A percentile compares a stretch with the other conserved stretches of the same genome.
Evolutionary conservation across 805 yeast species (phyloP).

Genomic region (Cyberlindnera bimundalis): DNA sequence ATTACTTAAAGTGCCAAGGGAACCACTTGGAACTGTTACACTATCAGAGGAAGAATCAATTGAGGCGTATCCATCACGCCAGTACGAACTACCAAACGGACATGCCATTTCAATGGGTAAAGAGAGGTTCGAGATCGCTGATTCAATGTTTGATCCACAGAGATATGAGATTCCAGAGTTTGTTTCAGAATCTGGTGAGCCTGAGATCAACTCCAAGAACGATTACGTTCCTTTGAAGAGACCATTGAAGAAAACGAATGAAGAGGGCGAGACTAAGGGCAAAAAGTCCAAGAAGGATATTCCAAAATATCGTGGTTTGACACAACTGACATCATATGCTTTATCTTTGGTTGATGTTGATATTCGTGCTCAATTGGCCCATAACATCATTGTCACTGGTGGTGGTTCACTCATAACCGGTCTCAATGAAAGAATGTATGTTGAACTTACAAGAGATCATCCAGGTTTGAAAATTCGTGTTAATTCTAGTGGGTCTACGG

Average conservation of each 20-base stretch:
- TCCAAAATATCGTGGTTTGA: conserved; percentile 43
- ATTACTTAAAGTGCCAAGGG: conserved; percentile 47
- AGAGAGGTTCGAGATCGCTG: conserved; percentile 63
- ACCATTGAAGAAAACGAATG: conserved; percentile 36
- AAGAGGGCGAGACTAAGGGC: conserved; percentile 27
- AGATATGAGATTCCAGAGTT: conserved; percentile 37
- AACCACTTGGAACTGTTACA: conserved; percentile 31
- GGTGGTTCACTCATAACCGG: conserved; percentile 81
- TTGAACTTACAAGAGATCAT: conserved; percentile 63
- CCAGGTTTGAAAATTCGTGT: conserved; percentile 86
- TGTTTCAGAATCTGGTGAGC: conserved; percentile 50
- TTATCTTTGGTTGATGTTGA: conserved; percentile 69
- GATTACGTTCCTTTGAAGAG: conserved; percentile 77
- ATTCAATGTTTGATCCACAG: conserved; percentile 67
- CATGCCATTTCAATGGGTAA: conserved; percentile 56
- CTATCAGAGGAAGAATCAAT: conserved; percentile 23
- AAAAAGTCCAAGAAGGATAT: conserved; percentile 28
- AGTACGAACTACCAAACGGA: conserved; percentile 77
- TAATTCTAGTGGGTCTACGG: conserved; percentile 73
- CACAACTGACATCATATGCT: conserved; percentile 56
- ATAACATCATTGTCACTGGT: conserved; percentile 85
- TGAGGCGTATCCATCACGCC: conserved; percentile 35
- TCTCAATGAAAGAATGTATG: conserved; percentile 68
- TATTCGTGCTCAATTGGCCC: conserved; percentile 79
- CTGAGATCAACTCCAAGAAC: conserved; percentile 41